Evolutionary conservation across 2,329 filamentous ascomycete species (phyloP).

Genomic region (Fusarium foetens): DNA sequence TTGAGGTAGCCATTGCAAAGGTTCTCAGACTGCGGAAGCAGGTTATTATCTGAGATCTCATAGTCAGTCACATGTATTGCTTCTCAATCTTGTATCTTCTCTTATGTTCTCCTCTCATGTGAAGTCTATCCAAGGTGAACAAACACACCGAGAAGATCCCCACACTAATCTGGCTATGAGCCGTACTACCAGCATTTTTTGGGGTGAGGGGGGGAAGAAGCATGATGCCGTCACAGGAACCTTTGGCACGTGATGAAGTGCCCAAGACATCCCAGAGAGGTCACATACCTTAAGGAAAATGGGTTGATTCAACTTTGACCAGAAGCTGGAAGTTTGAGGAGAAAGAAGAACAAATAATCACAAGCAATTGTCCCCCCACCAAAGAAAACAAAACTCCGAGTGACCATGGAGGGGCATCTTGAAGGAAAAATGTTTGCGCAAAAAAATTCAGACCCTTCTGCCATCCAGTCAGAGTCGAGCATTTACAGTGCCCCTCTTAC

Average conservation of each 20-base stretch:
- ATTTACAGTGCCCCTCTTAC: constrained; percentile 48
- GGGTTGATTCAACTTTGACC: constrained; percentile 23
- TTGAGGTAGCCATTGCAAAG: constrained; percentile 46
- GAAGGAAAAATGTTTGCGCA: constrained; percentile 37
- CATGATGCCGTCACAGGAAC: constrained; percentile 16
- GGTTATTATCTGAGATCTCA: constrained; percentile 19
- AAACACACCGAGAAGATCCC: constrained; percentile 32
- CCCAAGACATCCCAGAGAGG: constrained; percentile 2
- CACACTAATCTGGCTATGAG: constrained; percentile 36
- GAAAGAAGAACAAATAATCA: constrained; percentile 25
- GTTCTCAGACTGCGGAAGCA: constrained; percentile 12
- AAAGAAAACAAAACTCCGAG: constrained; percentile 32
- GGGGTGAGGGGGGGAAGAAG: constrained; percentile 7
- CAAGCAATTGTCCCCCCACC: constrained; percentile 29
- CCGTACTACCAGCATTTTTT: constrained; percentile 17
- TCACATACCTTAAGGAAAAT: constrained; percentile 22
- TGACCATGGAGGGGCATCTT: constrained; percentile 40
- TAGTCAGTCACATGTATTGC: constrained; percentile 20
- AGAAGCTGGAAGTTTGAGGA: constrained; percentile 26
- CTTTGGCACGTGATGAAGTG: constrained; percentile 18
- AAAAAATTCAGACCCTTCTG: constrained; percentile 38
- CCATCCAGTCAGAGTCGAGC: constrained; percentile 31
- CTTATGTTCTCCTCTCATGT: not conserved
- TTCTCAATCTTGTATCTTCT: not conserved
- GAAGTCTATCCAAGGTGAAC: constrained; percentile 18